Conservation (phyloP, 2,329 filamentous ascomycete species). For the Aspergillus niger region DNA sequence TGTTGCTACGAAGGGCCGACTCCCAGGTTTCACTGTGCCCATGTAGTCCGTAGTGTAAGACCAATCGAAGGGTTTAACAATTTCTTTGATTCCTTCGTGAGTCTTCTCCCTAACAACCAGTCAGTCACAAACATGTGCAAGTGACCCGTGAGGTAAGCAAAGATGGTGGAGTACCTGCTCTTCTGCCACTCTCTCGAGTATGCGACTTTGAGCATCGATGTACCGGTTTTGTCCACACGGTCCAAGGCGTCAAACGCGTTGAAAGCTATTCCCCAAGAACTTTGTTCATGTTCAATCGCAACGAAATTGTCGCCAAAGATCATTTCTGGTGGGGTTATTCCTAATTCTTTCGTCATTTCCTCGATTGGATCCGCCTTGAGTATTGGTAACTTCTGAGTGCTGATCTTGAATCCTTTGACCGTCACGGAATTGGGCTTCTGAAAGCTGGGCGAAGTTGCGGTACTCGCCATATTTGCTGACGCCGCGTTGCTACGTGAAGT, state of each 20-base stretch:
- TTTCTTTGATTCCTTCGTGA: slow-evolving; percentile 83
- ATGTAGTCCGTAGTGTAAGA: slow-evolving; percentile 89
- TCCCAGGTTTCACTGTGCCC: slow-evolving; percentile 61
- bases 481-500: slow-evolving; percentile 14
- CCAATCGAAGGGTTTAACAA: slow-evolving; percentile 97
- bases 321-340: slow-evolving; percentile 94
- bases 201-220: slow-evolving; percentile 87
- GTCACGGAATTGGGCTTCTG: slow-evolving; percentile 58
- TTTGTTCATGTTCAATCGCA: slow-evolving; percentile 69
- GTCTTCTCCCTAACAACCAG: slow-evolving; percentile 65
- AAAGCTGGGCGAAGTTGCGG: slow-evolving; percentile 54
- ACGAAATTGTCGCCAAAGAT: slow-evolving; percentile 97
- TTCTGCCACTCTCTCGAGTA: slow-evolving; percentile 87
- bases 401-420: slow-evolving; percentile 71
- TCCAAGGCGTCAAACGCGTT: slow-evolving; percentile 86
- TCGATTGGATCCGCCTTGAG: slow-evolving; percentile 90
- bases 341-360: slow-evolving; percentile 73
- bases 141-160: background rate
- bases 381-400: slow-evolving; percentile 88
- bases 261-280: slow-evolving; percentile 79
- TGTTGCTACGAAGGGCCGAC: slow-evolving; percentile 46
- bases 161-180: slow-evolving; percentile 54
- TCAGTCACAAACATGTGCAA: slow-evolving; percentile 41
- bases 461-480: slow-evolving; percentile 39
- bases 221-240: slow-evolving; percentile 88